These are phyloP conservation scores for Diaporthe longicolla DNA, from an alignment of 2,329 filamentous ascomycete species.

Conservation along the genomic window DNA sequence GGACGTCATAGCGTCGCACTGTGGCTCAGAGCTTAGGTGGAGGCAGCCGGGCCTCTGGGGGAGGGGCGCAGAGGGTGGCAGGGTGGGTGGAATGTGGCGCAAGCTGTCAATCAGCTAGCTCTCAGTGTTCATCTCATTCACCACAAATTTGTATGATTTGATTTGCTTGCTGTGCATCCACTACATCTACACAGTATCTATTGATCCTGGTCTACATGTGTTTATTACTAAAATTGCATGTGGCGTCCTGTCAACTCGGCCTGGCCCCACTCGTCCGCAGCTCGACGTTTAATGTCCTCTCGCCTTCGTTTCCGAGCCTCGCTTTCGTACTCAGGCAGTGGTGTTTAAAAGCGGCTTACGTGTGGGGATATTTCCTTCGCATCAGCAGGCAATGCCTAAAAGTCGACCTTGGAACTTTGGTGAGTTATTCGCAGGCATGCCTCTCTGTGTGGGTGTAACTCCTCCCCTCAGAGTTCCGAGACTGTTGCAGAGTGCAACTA, in stretches of 20 bases:
- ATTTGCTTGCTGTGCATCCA: background rate
- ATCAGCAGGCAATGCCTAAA: background rate
- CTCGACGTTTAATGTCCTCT: background rate
- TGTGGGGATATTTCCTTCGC: no score
- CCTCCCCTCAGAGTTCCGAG: no score
- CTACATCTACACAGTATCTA: no score
- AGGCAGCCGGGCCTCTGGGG: conserved; percentile 19
- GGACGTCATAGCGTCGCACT: conserved; percentile 29
- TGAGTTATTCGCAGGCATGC: no score
- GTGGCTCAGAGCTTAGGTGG: conserved; percentile 34
- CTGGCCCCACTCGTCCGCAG: background rate
- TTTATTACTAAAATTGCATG: conserved; percentile 20
- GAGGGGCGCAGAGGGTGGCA: background rate
- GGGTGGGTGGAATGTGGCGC: conserved; percentile 6
- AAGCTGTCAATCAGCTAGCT: conserved; percentile 11
- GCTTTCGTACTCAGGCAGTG: background rate
- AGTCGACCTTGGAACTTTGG: no score
- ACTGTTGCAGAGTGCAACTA: no score
- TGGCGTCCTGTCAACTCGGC: background rate
- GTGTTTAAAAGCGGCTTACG: no score
- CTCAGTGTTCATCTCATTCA: background rate
- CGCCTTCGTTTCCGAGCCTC: background rate
- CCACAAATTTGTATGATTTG: no score
- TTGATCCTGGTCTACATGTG: background rate
- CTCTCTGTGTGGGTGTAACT: no score